These are phyloP conservation scores for Saksenaea oblongispora DNA, from an alignment of 371 early-diverging fungal species.

Conservation along the genomic window DNA sequence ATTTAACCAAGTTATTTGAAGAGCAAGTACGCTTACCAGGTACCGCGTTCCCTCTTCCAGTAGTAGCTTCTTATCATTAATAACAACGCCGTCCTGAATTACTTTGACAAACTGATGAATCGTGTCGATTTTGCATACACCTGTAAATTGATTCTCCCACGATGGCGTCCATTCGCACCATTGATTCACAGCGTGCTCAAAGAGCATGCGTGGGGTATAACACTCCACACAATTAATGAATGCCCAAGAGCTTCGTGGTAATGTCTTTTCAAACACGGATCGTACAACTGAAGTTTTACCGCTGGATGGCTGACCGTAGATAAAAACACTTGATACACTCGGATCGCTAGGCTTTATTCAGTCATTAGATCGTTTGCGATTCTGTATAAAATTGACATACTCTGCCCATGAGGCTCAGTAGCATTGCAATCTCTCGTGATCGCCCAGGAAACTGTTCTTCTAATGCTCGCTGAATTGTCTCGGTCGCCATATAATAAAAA, in stretches of 20 bases:
- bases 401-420: constrained; percentile 57
- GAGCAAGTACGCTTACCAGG: constrained; percentile 25
- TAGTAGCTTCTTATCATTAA: constrained; percentile 4
- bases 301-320: constrained; percentile 72
- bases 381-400: constrained; percentile 21
- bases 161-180: constrained; percentile 51
- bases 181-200: constrained; percentile 71
- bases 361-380: not conserved
- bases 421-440: constrained; percentile 56
- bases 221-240: constrained; percentile 76
- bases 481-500: not conserved
- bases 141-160: constrained; percentile 41
- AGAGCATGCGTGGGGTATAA: constrained; percentile 72
- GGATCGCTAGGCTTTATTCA: constrained; percentile 35
- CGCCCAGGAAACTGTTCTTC: constrained; percentile 60
- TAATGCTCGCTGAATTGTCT: constrained; percentile 17
- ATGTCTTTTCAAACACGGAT: constrained; percentile 30
- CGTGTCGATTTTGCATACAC: constrained; percentile 60
- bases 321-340: constrained; percentile 52
- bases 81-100: constrained; percentile 31
- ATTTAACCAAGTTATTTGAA: not conserved
- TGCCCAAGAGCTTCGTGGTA: constrained; percentile 40
- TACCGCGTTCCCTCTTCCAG: constrained; percentile 37
- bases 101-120: constrained; percentile 68
- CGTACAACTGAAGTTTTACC: constrained; percentile 75